Evolutionary conservation across 495 filamentous ascomycete genomes (phyloP).

Genomic region (Friedmanniomyces simplex): DNA sequence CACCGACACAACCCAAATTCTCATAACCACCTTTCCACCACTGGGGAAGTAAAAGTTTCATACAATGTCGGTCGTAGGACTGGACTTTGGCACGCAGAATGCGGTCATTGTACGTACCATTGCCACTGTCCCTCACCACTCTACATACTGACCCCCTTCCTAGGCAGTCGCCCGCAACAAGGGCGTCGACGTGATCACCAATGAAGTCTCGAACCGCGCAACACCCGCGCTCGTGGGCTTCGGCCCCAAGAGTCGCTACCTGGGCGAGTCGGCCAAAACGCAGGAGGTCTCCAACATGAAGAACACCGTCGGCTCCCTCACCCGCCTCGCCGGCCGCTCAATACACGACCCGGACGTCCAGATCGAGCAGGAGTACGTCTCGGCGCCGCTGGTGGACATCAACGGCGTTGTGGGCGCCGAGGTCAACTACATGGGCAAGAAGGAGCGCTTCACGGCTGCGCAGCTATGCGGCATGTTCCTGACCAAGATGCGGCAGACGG

Average conservation of each 20-base stretch:
- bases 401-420: constrained; percentile 91
- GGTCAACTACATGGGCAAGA: constrained; percentile 87
- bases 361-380: constrained; percentile 83
- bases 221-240: constrained; percentile 98
- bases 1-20: too few species aligned
- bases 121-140: background rate
- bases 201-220: constrained; percentile 96
- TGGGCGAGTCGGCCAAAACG: constrained; percentile 93
- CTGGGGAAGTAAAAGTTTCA: background rate
- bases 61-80: constrained; percentile 66
- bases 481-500: constrained; percentile 82
- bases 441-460: constrained; percentile 82
- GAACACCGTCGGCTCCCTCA: constrained; percentile 89
- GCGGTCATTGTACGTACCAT: constrained; percentile 60
- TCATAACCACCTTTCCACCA: too few species aligned
- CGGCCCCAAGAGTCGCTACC: constrained; percentile 80
- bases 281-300: constrained; percentile 99
- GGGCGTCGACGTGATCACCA: constrained; percentile 98
- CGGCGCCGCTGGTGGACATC: constrained; percentile 77
- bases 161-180: constrained; percentile 81
- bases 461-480: constrained; percentile 93
- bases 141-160: background rate
- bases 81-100: constrained; percentile 95
- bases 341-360: constrained; percentile 84
- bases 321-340: constrained; percentile 78